Conservation (phyloP, 208 protist genomes). For the Phytomonas serpens region DNA sequence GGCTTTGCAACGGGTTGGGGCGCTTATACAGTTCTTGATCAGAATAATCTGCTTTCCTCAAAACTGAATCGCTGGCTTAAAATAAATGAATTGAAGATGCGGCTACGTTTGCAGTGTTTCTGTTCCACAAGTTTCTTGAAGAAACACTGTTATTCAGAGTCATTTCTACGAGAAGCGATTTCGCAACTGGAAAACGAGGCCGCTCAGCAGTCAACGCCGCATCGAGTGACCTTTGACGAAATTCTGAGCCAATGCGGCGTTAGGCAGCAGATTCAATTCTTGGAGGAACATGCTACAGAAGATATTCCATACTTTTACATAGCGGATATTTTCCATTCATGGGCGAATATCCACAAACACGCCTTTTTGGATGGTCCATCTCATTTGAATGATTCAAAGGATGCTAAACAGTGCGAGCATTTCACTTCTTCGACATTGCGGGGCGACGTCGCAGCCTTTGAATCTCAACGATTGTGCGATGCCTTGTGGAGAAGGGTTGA, state of each 20-base stretch:
- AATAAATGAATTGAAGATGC: conserved; percentile 50
- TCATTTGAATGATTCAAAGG: neutral
- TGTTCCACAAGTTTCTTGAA: conserved; percentile 40
- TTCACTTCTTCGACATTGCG: neutral
- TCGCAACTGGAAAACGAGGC: conserved; percentile 35
- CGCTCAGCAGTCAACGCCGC: conserved; percentile 14
- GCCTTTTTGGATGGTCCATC: neutral
- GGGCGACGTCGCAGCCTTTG: conserved; percentile 31
- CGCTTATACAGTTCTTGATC: conserved; percentile 34
- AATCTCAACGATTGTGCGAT: conserved; percentile 45
- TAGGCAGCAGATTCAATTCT: conserved; percentile 63
- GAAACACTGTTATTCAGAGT: conserved; percentile 46
- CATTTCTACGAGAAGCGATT: conserved; percentile 42
- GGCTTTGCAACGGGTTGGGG: conserved; percentile 67
- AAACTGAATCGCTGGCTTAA: conserved; percentile 31
- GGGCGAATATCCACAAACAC: conserved; percentile 45
- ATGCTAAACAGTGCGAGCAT: neutral
- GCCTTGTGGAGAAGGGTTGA: conserved; percentile 63
- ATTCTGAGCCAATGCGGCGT: conserved; percentile 61
- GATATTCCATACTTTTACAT: conserved; percentile 90
- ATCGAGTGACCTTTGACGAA: conserved; percentile 71
- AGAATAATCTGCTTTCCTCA: conserved; percentile 29
- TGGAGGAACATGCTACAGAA: conserved; percentile 72
- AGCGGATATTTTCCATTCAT: conserved; percentile 76
- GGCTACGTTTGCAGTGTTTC: conserved; percentile 37